phyloP scores from a whole-genome alignment of 345 rosid genomes.

The Gossypium rotundifolium region DNA sequence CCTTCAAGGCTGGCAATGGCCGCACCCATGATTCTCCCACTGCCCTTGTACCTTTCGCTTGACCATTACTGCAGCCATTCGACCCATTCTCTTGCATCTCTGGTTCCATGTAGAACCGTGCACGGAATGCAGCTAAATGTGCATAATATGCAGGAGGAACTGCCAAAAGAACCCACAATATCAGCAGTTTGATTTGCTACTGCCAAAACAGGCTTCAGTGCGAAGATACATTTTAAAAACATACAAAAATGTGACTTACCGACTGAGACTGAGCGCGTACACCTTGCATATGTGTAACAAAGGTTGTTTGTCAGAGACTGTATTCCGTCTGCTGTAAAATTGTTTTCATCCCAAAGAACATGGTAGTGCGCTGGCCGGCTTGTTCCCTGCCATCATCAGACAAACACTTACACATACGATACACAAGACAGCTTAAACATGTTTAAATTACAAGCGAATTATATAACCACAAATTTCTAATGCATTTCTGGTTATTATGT shows the following conservation, averaged over 20 bases:
- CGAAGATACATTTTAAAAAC: neutral
- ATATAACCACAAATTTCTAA: neutral
- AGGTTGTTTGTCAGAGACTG: conserved; percentile 95
- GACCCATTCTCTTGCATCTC: conserved; percentile 78
- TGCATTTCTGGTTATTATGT: neutral
- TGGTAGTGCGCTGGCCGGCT: conserved; percentile 99
- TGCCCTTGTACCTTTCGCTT: conserved; percentile 30
- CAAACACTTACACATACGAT: too few species aligned
- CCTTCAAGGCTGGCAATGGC: conserved; percentile 92
- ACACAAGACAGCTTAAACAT: neutral
- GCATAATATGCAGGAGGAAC: conserved; percentile 99
- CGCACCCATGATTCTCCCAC: conserved; percentile 57
- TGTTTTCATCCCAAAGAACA: conserved; percentile 98
- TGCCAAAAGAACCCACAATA: conserved; percentile 23
- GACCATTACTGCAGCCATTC: conserved; percentile 25
- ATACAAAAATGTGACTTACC: conserved; percentile 38
- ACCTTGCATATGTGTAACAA: conserved; percentile 94
- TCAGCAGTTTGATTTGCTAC: neutral
- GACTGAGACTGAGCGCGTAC: conserved; percentile 90
- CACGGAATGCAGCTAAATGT: conserved; percentile 94
- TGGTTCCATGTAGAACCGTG: conserved; percentile 94
- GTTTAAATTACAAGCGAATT: neutral
- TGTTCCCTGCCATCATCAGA: conserved; percentile 56
- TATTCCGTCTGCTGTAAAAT: conserved; percentile 93
- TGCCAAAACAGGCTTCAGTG: neutral